These are phyloP conservation scores for Prunus dulcis DNA, from an alignment of 306 rosid species.

Conservation along the genomic window DNA sequence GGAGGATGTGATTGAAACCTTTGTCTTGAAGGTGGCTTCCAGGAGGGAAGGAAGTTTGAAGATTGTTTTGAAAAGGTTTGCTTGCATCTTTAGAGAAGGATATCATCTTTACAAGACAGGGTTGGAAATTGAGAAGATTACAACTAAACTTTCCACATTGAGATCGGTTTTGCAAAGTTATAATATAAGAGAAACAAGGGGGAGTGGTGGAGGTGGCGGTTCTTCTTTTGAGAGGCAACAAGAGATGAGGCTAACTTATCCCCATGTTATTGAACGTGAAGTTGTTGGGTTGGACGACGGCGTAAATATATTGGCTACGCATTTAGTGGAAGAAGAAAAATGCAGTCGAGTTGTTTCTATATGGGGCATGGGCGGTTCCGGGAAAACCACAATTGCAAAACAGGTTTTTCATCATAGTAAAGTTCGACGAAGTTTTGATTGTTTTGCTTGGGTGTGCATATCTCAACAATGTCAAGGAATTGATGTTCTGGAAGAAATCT, in stretches of 20 bases:
- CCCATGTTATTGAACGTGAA: background rate
- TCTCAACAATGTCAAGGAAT: constrained; percentile 4
- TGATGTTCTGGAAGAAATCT: background rate
- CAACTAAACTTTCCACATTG: constrained; percentile 30
- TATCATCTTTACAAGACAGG: constrained; percentile 21
- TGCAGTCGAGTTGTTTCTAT: background rate
- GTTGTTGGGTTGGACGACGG: background rate
- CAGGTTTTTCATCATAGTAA: background rate
- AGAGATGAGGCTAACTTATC: constrained; percentile 23
- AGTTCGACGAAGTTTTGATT: background rate
- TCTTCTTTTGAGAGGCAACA: constrained; percentile 4
- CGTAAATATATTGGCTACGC: background rate
- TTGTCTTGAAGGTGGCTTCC: background rate
- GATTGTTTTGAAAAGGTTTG: constrained; percentile 25
- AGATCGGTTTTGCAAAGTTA: constrained; percentile 33
- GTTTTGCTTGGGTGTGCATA: constrained; percentile 7
- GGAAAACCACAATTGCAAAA: constrained; percentile 17
- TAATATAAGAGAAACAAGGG: constrained; percentile 26
- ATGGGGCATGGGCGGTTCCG: constrained; percentile 15
- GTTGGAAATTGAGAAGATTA: constrained; percentile 24
- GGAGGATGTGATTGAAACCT: constrained; percentile 41
- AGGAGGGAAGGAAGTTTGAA: background rate
- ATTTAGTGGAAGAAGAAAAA: background rate
- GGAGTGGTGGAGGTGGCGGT: constrained; percentile 9
- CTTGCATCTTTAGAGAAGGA: constrained; percentile 14